phyloP scores from a whole-genome alignment of 257 asterid genomes.

The Nicotiana paniculata region DNA sequence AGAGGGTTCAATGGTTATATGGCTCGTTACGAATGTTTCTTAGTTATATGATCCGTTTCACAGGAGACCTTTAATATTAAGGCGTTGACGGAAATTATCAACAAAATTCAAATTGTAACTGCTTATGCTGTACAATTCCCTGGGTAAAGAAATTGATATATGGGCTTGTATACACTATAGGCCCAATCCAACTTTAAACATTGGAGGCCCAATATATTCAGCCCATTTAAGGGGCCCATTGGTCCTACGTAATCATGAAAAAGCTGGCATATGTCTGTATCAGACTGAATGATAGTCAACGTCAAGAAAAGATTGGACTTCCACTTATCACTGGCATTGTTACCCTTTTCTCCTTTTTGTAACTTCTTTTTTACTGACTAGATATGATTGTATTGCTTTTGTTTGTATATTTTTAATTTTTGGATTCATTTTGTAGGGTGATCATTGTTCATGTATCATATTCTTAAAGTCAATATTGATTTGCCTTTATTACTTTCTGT shows the following conservation, averaged over 20 bases:
- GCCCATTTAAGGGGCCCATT: not conserved
- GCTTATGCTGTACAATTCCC: no score
- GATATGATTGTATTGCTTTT: slow-evolving; percentile 1
- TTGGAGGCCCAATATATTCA: not conserved
- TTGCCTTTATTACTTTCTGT: not conserved
- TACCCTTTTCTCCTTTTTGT: not conserved
- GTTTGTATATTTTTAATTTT: not conserved
- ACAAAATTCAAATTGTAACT: no score
- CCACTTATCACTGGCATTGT: not conserved
- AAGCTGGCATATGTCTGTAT: slow-evolving; percentile 4
- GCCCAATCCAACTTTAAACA: not conserved
- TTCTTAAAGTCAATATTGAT: not conserved
- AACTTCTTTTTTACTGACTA: not conserved
- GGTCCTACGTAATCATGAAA: not conserved
- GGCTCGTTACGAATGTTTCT: not conserved
- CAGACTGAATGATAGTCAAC: not conserved
- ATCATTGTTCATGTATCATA: not conserved
- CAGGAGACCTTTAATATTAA: no score
- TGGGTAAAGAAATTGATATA: not conserved
- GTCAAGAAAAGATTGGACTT: not conserved
- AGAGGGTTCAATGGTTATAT: not conserved
- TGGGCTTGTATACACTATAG: not conserved
- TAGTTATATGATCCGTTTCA: not conserved
- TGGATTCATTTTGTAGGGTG: not conserved
- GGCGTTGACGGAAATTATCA: no score